These are phyloP conservation scores for Vanrija sp. DNA, from an alignment of 1,284 basidiomycete species.

Conservation along the genomic window DNA sequence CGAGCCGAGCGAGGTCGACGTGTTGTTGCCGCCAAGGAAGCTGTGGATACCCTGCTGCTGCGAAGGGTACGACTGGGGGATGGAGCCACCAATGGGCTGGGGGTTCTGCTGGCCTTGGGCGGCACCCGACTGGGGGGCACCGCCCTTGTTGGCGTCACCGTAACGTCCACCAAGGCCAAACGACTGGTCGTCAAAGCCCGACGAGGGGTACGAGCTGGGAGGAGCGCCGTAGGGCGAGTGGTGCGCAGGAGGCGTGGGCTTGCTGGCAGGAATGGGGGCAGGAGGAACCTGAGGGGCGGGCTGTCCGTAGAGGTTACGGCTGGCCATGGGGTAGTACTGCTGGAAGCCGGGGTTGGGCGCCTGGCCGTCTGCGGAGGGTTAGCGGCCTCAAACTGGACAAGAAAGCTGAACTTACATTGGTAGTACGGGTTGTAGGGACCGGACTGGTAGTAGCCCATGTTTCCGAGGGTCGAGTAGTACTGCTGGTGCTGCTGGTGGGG, in stretches of 20 bases:
- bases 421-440: conserved; percentile 52
- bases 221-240: conserved; percentile 47
- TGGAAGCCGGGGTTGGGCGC: conserved; percentile 46
- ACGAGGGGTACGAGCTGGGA: conserved; percentile 34
- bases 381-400: too few species aligned
- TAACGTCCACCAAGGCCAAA: conserved; percentile 35
- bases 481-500: conserved; percentile 41
- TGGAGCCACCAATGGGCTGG: conserved; percentile 14
- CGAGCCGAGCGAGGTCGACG: conserved; percentile 11
- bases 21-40: conserved; percentile 29
- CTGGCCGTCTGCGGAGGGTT: conserved; percentile 37
- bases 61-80: conserved; percentile 13
- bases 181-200: conserved; percentile 38
- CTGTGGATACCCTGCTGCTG: conserved; percentile 33
- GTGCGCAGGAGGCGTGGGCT: conserved; percentile 29
- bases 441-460: conserved; percentile 48
- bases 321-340: conserved; percentile 48
- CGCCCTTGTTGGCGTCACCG: conserved; percentile 26
- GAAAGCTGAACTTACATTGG: conserved; percentile 39
- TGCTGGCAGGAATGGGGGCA: conserved; percentile 39
- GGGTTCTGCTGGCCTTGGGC: conserved; percentile 18
- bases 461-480: conserved; percentile 44
- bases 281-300: conserved; percentile 40
- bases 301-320: conserved; percentile 45
- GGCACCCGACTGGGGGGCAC: conserved; percentile 10